Evolutionary conservation across 371 early-diverging fungal genomes (phyloP).

Genomic region (Coemansia linderi): DNA sequence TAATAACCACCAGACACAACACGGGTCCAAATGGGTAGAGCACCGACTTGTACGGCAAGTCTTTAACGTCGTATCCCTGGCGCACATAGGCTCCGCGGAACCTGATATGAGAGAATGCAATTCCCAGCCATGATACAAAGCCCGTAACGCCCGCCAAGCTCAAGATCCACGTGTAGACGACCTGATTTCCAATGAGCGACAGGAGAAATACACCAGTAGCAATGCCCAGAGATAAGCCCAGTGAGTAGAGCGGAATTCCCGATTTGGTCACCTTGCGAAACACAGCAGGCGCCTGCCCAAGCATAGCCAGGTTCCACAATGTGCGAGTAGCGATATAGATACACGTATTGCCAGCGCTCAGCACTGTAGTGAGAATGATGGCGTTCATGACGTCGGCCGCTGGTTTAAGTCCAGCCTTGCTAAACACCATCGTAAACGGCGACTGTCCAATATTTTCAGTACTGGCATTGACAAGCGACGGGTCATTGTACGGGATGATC

Average conservation of each 20-base stretch:
- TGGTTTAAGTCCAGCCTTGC: constrained; percentile 62
- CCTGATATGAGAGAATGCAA: constrained; percentile 70
- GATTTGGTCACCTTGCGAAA: constrained; percentile 22
- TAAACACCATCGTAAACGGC: constrained; percentile 71
- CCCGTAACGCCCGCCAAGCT: constrained; percentile 69
- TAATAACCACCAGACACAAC: constrained; percentile 59
- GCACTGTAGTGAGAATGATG: constrained; percentile 63
- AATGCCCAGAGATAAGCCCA: constrained; percentile 13
- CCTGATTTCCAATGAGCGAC: constrained; percentile 38
- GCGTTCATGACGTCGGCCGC: constrained; percentile 67
- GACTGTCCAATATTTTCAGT: constrained; percentile 56
- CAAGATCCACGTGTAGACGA: constrained; percentile 65
- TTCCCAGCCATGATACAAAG: constrained; percentile 74
- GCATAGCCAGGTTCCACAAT: constrained; percentile 59
- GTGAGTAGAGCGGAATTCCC: constrained; percentile 26
- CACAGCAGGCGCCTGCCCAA: constrained; percentile 63
- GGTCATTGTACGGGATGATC: constrained; percentile 65
- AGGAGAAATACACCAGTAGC: constrained; percentile 15
- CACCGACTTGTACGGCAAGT: constrained; percentile 69
- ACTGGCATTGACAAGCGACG: constrained; percentile 55
- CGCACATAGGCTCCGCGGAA: constrained; percentile 72
- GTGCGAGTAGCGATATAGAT: constrained; percentile 67
- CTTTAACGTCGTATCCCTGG: constrained; percentile 64
- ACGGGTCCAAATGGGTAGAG: constrained; percentile 68
- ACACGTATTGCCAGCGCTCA: constrained; percentile 68